Base-by-base conservation (phyloP, 148 eudicot species). In the Chenopodium quinoa region DNA sequence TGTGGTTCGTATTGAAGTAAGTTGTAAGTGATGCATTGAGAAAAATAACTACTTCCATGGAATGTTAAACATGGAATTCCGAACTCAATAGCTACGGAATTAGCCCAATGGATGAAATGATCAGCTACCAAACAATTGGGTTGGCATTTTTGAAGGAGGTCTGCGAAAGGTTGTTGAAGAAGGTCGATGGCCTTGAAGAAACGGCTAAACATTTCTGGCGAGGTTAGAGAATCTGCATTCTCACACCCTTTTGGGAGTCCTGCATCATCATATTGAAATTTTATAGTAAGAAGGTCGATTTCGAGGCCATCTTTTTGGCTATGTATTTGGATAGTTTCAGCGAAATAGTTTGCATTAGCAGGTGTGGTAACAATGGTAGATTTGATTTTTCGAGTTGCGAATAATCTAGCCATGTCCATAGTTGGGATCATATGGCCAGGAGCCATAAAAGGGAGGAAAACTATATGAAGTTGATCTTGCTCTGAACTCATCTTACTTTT, bases 201-300 rank as follows among this genome's bases (percentile, higher is more conserved):
- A 3, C 74, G 79, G 7, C 0, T 6, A 5, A 63, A 2, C 77
- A 69, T 40, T 12, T 80, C 84, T 2, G 19, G n/a, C 16, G 66
- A 47, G 2, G 82, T 71, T 10, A 82, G 7, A 4, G 63, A 37
- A 20, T 31, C 78, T 22, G 50, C 14, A 58, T 75, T 87, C 47
- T 89, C 89, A n/a, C 79, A 37, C 14, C 91, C 89, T 23, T 62
- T 78, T 0, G 88, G 91, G 11, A 88, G 29, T 16, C 87, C 91
- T 6, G 63, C 86, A 71, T 86, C 83, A 3, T 58, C 37, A 0
- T 82, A 14, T 0, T 89, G 89, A 60, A 89, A 87, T 0, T 37
- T n/a, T 23, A 87, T 19, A 25, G 66, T 67, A 29, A 73, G 58
- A 48, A 85, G 12, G 7, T 65, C 0, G 32, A 84, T 83, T 40